phyloP scores from a whole-genome alignment of 2,329 filamentous ascomycete genomes.

The Sclerotinia sclerotiorum region DNA sequence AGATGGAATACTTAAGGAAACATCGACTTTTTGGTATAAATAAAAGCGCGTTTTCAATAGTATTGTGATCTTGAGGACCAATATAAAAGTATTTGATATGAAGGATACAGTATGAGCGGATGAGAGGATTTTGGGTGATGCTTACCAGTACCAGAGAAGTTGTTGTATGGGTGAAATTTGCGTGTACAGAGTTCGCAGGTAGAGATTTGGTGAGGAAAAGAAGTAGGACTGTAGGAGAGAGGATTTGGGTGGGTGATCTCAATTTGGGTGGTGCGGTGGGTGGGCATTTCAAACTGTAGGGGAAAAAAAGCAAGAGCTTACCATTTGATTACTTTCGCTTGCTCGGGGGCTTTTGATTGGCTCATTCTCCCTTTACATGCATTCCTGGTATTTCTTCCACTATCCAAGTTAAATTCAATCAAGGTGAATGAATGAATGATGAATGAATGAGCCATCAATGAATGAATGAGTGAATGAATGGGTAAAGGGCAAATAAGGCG shows the following conservation, averaged over 20 bases:
- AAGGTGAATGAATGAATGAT: too few relatives aligned
- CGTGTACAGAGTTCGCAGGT: constrained; percentile 15
- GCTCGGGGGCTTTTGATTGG: not conserved
- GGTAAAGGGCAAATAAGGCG: not conserved
- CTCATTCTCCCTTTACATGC: not conserved
- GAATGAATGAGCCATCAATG: too few relatives aligned
- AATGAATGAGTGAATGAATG: not conserved
- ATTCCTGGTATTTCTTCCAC: constrained; percentile 1
- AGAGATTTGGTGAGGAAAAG: constrained; percentile 22
- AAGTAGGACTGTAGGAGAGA: constrained; percentile 12
- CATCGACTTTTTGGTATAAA: not conserved
- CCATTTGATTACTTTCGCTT: not conserved
- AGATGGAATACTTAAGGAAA: not conserved
- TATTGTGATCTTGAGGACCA: not conserved
- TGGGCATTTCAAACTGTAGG: constrained; percentile 20
- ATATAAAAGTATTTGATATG: not conserved
- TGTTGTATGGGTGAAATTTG: constrained; percentile 13
- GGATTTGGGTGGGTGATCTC: constrained; percentile 16
- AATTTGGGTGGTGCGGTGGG: not conserved
- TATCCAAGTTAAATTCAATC: not conserved
- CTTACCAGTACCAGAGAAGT: constrained; percentile 17
- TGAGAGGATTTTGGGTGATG: not conserved
- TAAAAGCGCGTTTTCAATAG: not conserved
- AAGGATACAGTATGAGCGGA: not conserved
- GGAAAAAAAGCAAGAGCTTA: constrained; percentile 14